A percentile compares a stretch with the other conserved stretches of the same genome.
Conservation (phyloP, 306 rosid genomes). For the Quercus agrifolia region DNA sequence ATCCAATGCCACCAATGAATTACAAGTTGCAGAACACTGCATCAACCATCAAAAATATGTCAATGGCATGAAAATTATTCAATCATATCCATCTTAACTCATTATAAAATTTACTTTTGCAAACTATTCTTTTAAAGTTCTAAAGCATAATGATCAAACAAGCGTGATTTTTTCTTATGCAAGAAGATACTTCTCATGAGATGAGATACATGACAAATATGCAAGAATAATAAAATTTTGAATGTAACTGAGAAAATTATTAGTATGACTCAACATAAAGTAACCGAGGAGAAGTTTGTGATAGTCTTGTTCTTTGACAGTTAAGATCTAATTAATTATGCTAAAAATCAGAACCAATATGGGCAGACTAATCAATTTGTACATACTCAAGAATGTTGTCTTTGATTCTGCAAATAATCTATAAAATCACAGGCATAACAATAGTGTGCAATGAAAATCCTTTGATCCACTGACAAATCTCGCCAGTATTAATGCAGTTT, state of each 20-base stretch:
- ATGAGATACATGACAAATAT: background rate
- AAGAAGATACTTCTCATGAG: background rate
- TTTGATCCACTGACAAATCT: constrained; percentile 22
- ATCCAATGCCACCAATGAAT: constrained; percentile 82
- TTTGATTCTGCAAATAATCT: background rate
- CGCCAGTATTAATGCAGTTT: constrained; percentile 89
- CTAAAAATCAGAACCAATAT: background rate
- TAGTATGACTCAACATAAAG: background rate
- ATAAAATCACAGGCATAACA: background rate
- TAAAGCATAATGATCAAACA: background rate
- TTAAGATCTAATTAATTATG: background rate
- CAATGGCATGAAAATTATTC: background rate
- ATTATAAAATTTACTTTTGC: background rate
- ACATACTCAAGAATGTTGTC: background rate
- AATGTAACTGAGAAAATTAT: background rate
- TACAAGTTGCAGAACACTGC: constrained; percentile 13
- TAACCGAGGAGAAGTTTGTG: background rate
- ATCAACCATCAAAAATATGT: background rate
- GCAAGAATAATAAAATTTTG: background rate
- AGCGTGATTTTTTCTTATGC: background rate
- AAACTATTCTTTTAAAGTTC: background rate
- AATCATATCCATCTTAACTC: background rate
- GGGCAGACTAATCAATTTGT: background rate
- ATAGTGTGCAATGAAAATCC: no score
- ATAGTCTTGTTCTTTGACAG: background rate